Evolutionary conservation across 768 basidiomycete species (phyloP), one percentile per base, ranked within the genome.

Genomic region (Lentinus tigrinus): DNA sequence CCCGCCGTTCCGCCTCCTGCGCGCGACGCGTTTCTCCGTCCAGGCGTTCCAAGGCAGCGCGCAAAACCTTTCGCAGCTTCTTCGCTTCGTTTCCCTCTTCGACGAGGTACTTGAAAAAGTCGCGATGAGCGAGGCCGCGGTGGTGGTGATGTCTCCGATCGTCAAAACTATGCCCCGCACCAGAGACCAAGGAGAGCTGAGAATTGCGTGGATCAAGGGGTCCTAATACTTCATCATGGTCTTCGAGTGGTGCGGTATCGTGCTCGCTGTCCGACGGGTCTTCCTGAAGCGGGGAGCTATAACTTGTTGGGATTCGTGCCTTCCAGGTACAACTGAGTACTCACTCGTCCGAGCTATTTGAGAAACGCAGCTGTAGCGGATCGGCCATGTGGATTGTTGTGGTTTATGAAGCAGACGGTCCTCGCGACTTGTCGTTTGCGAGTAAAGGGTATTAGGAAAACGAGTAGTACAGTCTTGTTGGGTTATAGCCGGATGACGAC

Each of bases 1-100:
- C 78, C 38, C 78, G 75, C 39, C 70, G 71, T 59, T 81, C 79
- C n/a, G 79, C 77, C 24, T 74, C 70, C 27, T 72, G 72, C 23
- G 77, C 79, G 53, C 79, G 78, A 27, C 64, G 63, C 2, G 78
- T 73, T 58, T 80, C 79, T 13, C 63, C 57, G 52, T 79, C 76
- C 42, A 80, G 69, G 42, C 66, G 64, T 9, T 73, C 70, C 6
- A 72, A 64, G 9, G 72, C 68, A 9, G 65, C 38, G 37, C 55
- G 58, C 11, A 74, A 65, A 40, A 69, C 60, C 26, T 62, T 66
- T 13, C 67, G 67, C 28, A 66, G 62, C 27, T 72, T 67, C 52
- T 69, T 70, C 17, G 60, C 44, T 26, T 69, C 68, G 3, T 43
- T 27, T 34, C 65, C 61, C 34, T 71, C 70, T 23, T 61, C 63